Conservation (phyloP, 148 eudicot species). For the Tetragonia tetragonoides region DNA sequence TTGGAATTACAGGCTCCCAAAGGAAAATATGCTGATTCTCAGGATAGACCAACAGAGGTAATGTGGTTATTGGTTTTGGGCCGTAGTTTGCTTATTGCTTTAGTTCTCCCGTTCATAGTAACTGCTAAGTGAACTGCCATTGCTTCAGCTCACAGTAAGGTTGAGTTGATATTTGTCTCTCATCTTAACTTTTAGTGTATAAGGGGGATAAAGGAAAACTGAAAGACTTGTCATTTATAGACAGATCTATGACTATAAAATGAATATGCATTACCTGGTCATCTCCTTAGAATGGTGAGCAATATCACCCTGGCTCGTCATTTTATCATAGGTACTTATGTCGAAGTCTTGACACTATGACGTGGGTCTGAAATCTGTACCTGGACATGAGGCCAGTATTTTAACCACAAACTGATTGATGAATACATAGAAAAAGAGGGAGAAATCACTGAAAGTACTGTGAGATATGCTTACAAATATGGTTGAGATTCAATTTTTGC, state of each 20-base stretch:
- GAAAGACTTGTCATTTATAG: too few species aligned
- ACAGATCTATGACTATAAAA: not conserved
- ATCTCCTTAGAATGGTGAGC: not conserved
- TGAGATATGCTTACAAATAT: too few species aligned
- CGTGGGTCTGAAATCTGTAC: too few species aligned
- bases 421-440: too few species aligned
- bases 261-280: not conserved
- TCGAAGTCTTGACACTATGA: too few species aligned
- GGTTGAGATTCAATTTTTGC: too few species aligned
- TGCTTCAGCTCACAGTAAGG: not conserved
- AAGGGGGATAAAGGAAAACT: too few species aligned
- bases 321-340: too few species aligned
- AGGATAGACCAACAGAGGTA: slow-evolving; percentile 57
- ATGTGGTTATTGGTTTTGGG: not conserved
- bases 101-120: not conserved
- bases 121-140: not conserved
- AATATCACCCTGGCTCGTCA: too few species aligned
- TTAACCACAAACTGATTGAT: too few species aligned
- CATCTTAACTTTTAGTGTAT: not conserved
- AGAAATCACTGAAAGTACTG: too few species aligned
- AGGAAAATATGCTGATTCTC: slow-evolving; percentile 37
- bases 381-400: too few species aligned
- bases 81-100: not conserved
- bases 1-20: slow-evolving; percentile 37
- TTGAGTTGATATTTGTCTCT: not conserved